Evolutionary conservation across 352 stramenopile species (phyloP), one percentile per base, ranked within the genome.

Genomic region (Pythium phragmiticola): DNA sequence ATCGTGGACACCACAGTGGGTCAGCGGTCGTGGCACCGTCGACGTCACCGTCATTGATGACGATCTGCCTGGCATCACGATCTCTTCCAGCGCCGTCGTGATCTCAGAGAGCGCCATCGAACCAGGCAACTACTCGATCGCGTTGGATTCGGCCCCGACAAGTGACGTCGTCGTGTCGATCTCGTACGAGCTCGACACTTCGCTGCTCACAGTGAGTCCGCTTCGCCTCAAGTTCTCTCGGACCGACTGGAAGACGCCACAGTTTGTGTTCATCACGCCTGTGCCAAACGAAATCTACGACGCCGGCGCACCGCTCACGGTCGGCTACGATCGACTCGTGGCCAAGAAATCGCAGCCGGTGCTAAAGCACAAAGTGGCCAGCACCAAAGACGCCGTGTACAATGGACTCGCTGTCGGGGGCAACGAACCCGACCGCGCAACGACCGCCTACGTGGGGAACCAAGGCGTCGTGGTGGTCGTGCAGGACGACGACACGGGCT

Each of bases 401-500:
- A 66, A 86, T 19, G 63, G 53, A 2, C 66, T 89, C 21, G 9
- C 52, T 12, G 67, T 92, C 26, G 80, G 80, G 8, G 62, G 66
- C 7, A 92, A 92, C 52, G 78, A 87, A 36, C 53, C 57, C 36
- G 62, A 80, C 49, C 55, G 19, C 3, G 34, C 11, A 13, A 65
- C 23, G 1, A 52, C 39, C 13, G 50, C 57, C 8, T 88, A 88
- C 57, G 71, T 68, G 16, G 30, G 58, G 7, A 66, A 63, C 17
- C 77, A 90, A 21, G 77, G 82, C 21, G 73, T 88, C 30, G 61
- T 69, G 6, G 58, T 73, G 5, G 50, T 89, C 14, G 60, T 89
- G 8, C 57, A 78, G 45, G 82, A 92, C 54, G 76, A 90, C 37
- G 82, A 92, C 60, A 92, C 82, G 33, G 82, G 82, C 12, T 92